Conservation (phyloP, 768 basidiomycete species). For the Phaeotremella skinneri region DNA sequence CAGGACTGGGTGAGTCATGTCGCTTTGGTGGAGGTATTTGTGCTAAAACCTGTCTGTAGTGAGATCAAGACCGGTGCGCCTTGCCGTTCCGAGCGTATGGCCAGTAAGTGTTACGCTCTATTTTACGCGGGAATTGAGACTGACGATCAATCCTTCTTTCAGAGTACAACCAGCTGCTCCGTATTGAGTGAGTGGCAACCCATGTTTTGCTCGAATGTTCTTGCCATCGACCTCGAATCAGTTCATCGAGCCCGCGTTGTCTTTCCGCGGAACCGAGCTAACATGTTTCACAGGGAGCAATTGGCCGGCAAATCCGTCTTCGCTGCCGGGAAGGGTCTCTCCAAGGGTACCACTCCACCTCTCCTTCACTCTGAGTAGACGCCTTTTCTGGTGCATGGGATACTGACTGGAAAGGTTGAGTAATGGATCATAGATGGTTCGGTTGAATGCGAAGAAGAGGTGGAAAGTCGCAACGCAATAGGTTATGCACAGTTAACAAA, state of each 20-base stretch:
- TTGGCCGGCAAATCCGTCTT: conserved; percentile 67
- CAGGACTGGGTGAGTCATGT: conserved; percentile 43
- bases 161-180: conserved; percentile 51
- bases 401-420: not conserved
- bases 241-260: too few species aligned
- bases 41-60: conserved; percentile 59
- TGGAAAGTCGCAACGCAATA: not conserved
- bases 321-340: conserved; percentile 76
- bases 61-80: conserved; percentile 99
- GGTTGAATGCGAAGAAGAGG: not conserved
- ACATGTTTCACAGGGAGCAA: conserved; percentile 64
- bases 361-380: conserved; percentile 44
- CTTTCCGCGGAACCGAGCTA: conserved; percentile 6
- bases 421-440: not conserved
- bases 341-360: conserved; percentile 70
- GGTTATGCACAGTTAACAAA: not conserved
- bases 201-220: conserved; percentile 3
- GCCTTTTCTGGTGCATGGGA: not conserved
- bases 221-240: too few species aligned
- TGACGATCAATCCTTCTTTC: not conserved
- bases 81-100: conserved; percentile 88
- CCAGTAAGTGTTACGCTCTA: conserved; percentile 26
- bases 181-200: conserved; percentile 43
- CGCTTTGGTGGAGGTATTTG: not conserved
- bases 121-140: too few species aligned